These are phyloP conservation scores for Colletotrichum eleusines DNA, from an alignment of 2,329 filamentous ascomycete genomes.

Conservation along the genomic window DNA sequence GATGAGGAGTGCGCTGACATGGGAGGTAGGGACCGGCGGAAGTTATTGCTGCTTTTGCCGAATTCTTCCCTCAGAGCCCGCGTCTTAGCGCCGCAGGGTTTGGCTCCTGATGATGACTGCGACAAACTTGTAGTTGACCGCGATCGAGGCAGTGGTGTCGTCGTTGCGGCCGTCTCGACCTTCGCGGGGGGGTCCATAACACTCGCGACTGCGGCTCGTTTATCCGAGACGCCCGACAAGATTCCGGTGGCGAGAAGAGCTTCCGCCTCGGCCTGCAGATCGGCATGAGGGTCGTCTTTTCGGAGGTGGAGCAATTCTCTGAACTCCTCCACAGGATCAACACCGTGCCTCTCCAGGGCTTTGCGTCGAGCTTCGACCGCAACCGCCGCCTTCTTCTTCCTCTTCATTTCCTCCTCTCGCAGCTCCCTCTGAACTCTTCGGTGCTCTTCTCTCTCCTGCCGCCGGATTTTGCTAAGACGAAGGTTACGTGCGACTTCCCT, in stretches of 20 bases:
- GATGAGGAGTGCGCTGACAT: slow-evolving; percentile 44
- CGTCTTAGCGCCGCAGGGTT: slow-evolving; percentile 51
- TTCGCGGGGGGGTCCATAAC: slow-evolving; percentile 50
- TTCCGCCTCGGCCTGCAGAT: slow-evolving; percentile 49
- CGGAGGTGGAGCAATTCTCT: slow-evolving; percentile 50
- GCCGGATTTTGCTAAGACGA: slow-evolving; percentile 63
- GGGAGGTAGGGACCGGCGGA: slow-evolving; percentile 56
- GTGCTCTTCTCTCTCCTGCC: slow-evolving; percentile 63
- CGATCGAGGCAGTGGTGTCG: slow-evolving; percentile 26
- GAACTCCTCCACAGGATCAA: slow-evolving; percentile 53
- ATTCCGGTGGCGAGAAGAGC: slow-evolving; percentile 58
- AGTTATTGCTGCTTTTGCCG: slow-evolving; percentile 48
- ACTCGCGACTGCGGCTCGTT: slow-evolving; percentile 51
- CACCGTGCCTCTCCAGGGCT: slow-evolving; percentile 27
- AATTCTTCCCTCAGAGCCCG: slow-evolving; percentile 53
- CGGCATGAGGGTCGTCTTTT: slow-evolving; percentile 47
- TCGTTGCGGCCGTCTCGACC: slow-evolving; percentile 7
- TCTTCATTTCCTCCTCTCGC: slow-evolving; percentile 49
- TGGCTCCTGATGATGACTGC: slow-evolving; percentile 24
- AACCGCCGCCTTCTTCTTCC: slow-evolving; percentile 51
- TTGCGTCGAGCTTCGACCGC: slow-evolving; percentile 30
- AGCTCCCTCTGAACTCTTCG: slow-evolving; percentile 56
- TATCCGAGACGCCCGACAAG: slow-evolving; percentile 55
- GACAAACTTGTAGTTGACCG: slow-evolving; percentile 35
- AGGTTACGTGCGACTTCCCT: slow-evolving; percentile 61